Base-by-base conservation (phyloP, 306 rosid species). In the Mimosa bimucronata region DNA sequence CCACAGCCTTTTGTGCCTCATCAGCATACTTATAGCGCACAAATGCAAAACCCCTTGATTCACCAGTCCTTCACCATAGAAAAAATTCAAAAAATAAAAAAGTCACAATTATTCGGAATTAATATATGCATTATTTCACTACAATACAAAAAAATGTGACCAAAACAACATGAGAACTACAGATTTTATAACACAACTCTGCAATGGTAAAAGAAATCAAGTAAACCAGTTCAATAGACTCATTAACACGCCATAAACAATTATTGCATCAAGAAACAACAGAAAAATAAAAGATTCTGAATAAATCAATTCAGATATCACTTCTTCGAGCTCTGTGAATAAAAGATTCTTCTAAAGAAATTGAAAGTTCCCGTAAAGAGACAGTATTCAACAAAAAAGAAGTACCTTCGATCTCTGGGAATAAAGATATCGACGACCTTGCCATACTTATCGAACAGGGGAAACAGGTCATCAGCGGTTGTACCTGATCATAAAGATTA, bases 11-110 rank as follows among this genome's bases (percentile, higher is more conserved):
- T 10, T 86, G 89, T 25, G 98, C 98, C 86, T 94, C 98, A 26
- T 94, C 97, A 6, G 97, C 97, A 76, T 94, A 91, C 77, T 91
- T 94, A 85, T 90, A 94, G 10, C 97, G 91, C 89, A 94, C 98
- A 83, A 94, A 94, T 5, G 98, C 98, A 76, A 92, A 94, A 26
- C 98, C 98, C 83, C 97, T 87, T 5, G 98, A 92, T 57, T 94
- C 98, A 29, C 97, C 97, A 15, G 97, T 94, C 84, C 97, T 94
- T 72, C 46, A 45, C 28, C 61, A 71, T 26, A 73, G 53, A 25
- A 60, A 14, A 41, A 31, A n/a, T n/a, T 55, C 23, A 26, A 38
- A 67, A 67, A n/a, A n/a, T n/a, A n/a, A n/a, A 5, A 21, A 64
- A 64, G 31, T 66, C 45, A 66, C 14, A 67, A 66, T 9, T 7